These are phyloP conservation scores for Umbelopsis sp. DNA, from an alignment of 371 early-diverging fungal genomes.

Conservation along the genomic window DNA sequence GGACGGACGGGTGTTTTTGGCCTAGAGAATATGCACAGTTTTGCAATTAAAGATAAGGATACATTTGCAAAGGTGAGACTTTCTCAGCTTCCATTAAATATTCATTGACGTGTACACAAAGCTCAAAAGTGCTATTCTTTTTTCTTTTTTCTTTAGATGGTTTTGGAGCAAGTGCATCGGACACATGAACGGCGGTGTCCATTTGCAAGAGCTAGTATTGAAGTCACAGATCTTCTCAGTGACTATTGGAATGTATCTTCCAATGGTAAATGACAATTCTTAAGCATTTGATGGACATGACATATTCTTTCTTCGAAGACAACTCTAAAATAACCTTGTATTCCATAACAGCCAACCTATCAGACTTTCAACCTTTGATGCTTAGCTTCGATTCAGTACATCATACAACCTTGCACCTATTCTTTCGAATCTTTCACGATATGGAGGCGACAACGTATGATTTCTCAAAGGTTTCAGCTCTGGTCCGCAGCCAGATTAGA, in stretches of 20 bases:
- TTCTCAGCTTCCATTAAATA: too few relatives aligned
- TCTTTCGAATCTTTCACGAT: slow-evolving; percentile 66
- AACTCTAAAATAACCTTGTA: neutral
- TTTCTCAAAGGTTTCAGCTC: slow-evolving; percentile 61
- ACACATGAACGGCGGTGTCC: slow-evolving; percentile 66
- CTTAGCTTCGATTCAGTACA: slow-evolving; percentile 66
- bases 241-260: slow-evolving; percentile 75
- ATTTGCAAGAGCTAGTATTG: slow-evolving; percentile 67
- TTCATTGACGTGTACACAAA: too few relatives aligned
- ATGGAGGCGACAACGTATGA: slow-evolving; percentile 70
- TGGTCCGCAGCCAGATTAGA: slow-evolving; percentile 58
- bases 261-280: slow-evolving; percentile 52
- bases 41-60: slow-evolving; percentile 51
- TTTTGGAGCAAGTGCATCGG: slow-evolving; percentile 63
- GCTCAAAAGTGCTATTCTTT: too few relatives aligned
- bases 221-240: slow-evolving; percentile 69
- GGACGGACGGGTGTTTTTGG: slow-evolving; percentile 70
- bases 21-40: slow-evolving; percentile 63
- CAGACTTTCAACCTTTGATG: slow-evolving; percentile 68
- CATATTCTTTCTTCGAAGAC: neutral
- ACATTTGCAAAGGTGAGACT: slow-evolving; percentile 51
- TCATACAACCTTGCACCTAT: slow-evolving; percentile 58
- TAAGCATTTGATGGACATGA: neutral
- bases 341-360: slow-evolving; percentile 39
- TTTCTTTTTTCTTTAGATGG: slow-evolving; percentile 32